Evolutionary conservation across 208 protist genomes (phyloP).

Genomic region (Leishmania mexicana): DNA sequence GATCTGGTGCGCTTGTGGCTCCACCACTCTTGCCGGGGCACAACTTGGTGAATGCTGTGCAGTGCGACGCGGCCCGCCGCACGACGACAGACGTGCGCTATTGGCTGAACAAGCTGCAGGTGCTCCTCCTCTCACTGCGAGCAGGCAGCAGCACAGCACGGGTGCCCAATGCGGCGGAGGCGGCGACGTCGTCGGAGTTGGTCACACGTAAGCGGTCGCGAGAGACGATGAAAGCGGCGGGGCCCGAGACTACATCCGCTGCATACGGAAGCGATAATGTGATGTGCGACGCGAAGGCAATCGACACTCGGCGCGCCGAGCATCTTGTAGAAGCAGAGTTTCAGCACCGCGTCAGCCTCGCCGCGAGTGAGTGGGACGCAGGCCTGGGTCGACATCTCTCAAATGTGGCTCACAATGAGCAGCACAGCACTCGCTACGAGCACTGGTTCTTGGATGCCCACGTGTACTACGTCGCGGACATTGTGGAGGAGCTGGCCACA

Average conservation of each 20-base stretch:
- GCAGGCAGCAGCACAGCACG: not conserved
- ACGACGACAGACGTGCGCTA: conserved; percentile 64
- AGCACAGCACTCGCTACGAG: conserved; percentile 48
- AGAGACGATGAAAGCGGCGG: not conserved
- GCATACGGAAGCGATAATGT: not conserved
- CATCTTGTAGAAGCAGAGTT: conserved; percentile 19
- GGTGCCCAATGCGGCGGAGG: not conserved
- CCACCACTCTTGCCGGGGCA: not conserved
- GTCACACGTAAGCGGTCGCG: conserved; percentile 9
- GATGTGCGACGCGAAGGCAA: not conserved
- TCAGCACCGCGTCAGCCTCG: conserved; percentile 16
- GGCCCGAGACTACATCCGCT: not conserved
- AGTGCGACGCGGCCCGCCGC: conserved; percentile 20
- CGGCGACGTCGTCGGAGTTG: not conserved
- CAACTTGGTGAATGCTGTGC: not conserved
- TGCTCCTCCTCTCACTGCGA: conserved; percentile 42
- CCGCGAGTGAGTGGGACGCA: conserved; percentile 37
- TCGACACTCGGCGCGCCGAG: conserved; percentile 9
- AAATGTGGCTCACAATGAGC: conserved; percentile 38
- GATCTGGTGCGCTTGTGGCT: not conserved
- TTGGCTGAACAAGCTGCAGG: conserved; percentile 77
- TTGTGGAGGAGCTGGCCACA: conserved; percentile 39
- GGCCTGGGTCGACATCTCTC: conserved; percentile 31
- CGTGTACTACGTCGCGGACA: conserved; percentile 34
- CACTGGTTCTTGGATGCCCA: conserved; percentile 39